Conservation (phyloP, 2,329 filamentous ascomycete genomes). For the Botrytis tulipae region DNA sequence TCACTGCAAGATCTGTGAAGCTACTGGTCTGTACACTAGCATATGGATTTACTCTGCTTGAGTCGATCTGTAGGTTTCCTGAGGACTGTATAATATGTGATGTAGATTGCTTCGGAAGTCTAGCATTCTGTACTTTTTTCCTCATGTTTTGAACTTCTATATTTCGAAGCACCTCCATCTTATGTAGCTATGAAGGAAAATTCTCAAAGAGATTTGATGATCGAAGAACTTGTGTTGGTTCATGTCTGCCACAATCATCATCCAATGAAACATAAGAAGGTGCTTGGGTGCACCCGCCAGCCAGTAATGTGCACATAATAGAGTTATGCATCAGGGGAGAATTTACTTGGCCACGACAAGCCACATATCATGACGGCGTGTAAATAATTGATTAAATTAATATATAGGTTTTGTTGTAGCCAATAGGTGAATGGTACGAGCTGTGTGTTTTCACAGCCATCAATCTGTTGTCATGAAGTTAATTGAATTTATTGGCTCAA, state of each 20-base stretch:
- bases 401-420: neutral
- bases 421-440: neutral
- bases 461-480: no score
- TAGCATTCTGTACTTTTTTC: no score
- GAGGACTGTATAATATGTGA: no score
- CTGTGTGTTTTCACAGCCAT: neutral
- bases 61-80: no score
- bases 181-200: neutral
- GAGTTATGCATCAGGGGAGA: neutral
- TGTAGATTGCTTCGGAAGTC: no score
- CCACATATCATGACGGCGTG: neutral
- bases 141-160: no score
- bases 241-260: neutral
- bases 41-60: no score
- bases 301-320: neutral
- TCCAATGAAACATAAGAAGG: neutral
- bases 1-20: no score
- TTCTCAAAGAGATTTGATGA: neutral
- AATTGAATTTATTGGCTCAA: neutral
- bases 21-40: no score
- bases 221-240: no score
- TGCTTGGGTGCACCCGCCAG: neutral
- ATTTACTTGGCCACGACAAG: neutral
- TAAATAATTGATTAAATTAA: neutral
- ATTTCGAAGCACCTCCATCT: no score